These are phyloP conservation scores for Colletotrichum trifolii DNA, from an alignment of 2,329 filamentous ascomycete genomes.

Conservation along the genomic window DNA sequence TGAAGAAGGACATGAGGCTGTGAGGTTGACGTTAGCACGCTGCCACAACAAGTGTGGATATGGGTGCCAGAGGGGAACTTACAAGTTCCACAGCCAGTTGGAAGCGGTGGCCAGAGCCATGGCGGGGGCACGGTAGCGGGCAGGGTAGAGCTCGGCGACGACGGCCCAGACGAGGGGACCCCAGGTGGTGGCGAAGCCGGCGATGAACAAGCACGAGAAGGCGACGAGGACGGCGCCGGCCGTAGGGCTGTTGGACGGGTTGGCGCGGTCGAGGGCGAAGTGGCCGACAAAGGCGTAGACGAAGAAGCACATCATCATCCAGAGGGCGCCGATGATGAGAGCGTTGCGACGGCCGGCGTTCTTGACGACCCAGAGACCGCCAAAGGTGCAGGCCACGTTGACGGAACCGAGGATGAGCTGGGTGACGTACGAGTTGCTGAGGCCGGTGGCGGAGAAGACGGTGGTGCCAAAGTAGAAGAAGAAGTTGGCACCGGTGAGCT, in stretches of 20 bases:
- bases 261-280: constrained; percentile 52
- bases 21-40: constrained; percentile 21
- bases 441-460: constrained; percentile 73
- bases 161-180: constrained; percentile 76
- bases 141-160: constrained; percentile 72
- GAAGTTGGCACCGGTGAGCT: constrained; percentile 76
- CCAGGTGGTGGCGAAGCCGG: constrained; percentile 76
- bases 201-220: constrained; percentile 77
- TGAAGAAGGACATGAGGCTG: constrained; percentile 58
- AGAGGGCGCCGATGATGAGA: constrained; percentile 71
- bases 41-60: background rate
- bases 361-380: constrained; percentile 73
- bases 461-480: constrained; percentile 76
- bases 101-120: constrained; percentile 67
- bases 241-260: constrained; percentile 57
- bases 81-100: constrained; percentile 76
- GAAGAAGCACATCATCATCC: constrained; percentile 67
- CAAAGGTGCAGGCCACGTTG: constrained; percentile 75
- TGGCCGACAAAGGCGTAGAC: constrained; percentile 60
- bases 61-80: constrained; percentile 61
- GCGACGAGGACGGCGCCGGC: constrained; percentile 72
- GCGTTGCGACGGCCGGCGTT: constrained; percentile 72
- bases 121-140: constrained; percentile 63
- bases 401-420: constrained; percentile 76
- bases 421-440: constrained; percentile 73